These are phyloP conservation scores for Funneliformis caledonium DNA, from an alignment of 371 early-diverging fungal genomes.

Conservation along the genomic window DNA sequence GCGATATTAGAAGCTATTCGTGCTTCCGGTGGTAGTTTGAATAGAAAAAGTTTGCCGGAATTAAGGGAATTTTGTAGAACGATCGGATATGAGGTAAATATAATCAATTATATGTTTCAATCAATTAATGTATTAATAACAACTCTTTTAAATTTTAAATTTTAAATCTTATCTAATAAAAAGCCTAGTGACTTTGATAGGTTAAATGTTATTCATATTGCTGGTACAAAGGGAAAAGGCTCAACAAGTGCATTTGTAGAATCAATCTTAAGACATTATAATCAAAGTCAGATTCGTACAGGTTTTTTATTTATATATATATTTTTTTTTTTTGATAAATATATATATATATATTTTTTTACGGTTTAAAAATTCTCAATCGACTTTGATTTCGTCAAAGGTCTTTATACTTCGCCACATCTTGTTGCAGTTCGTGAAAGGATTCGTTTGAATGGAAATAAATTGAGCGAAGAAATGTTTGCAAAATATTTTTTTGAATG, in stretches of 20 bases:
- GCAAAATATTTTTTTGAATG: slow-evolving; percentile 87
- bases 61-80: slow-evolving; percentile 68
- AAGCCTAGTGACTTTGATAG: slow-evolving; percentile 66
- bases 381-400: slow-evolving; percentile 44
- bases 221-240: slow-evolving; percentile 93
- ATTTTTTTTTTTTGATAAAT: background rate
- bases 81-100: slow-evolving; percentile 73
- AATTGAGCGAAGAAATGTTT: slow-evolving; percentile 77
- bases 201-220: slow-evolving; percentile 80
- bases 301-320: slow-evolving; percentile 2
- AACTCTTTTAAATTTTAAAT: background rate
- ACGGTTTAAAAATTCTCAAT: background rate
- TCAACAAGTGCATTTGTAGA: slow-evolving; percentile 75
- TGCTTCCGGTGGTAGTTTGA: slow-evolving; percentile 72
- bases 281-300: slow-evolving; percentile 10
- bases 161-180: too few relatives aligned
- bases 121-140: background rate
- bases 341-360: too few relatives aligned
- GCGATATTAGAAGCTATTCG: slow-evolving; percentile 73
- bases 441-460: slow-evolving; percentile 88
- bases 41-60: slow-evolving; percentile 72
- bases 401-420: slow-evolving; percentile 93
- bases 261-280: slow-evolving; percentile 78
- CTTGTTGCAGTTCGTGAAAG: slow-evolving; percentile 91
- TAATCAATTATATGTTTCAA: background rate